A percentile compares a stretch with the other conserved stretches of the same genome.
These are phyloP conservation scores for Lupinus albus DNA, from an alignment of 306 rosid species.

Conservation along the genomic window DNA sequence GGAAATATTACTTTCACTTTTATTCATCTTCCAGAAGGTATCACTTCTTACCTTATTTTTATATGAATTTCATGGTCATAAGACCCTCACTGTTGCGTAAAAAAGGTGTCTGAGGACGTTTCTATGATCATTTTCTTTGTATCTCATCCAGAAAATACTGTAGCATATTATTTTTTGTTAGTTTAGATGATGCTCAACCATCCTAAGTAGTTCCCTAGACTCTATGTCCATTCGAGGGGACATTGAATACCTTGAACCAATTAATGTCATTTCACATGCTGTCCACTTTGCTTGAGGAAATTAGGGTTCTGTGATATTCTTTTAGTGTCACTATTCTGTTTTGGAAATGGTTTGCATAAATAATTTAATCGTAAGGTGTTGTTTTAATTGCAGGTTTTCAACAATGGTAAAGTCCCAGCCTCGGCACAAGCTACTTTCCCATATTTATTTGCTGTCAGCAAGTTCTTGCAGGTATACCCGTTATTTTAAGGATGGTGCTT, in stretches of 20 bases:
- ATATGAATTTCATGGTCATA: not conserved
- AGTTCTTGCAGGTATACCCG: slow-evolving; percentile 79
- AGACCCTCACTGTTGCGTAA: not conserved
- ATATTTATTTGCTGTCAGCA: slow-evolving; percentile 80
- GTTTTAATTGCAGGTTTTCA: slow-evolving; percentile 58
- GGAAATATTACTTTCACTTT: slow-evolving; percentile 11
- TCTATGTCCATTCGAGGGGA: slow-evolving; percentile 1
- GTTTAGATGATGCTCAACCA: slow-evolving; percentile 20
- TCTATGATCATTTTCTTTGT: not conserved
- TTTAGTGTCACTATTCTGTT: slow-evolving; percentile 1
- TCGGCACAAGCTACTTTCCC: slow-evolving; percentile 88
- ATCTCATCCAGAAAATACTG: slow-evolving; percentile 1
- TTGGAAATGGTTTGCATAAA: slow-evolving; percentile 2
- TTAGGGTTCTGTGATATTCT: slow-evolving; percentile 1
- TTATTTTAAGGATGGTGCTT: slow-evolving; percentile 18
- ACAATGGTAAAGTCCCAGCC: slow-evolving; percentile 74
- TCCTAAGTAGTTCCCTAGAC: slow-evolving; percentile 4
- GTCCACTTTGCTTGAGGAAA: slow-evolving; percentile 15
- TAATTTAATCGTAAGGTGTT: slow-evolving; percentile 28
- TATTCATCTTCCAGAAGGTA: slow-evolving; percentile 10
- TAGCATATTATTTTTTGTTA: slow-evolving; percentile 28
- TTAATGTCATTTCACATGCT: slow-evolving; percentile 1
- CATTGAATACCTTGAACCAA: not conserved
- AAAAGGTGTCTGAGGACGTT: slow-evolving; percentile 2
- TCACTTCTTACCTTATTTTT: slow-evolving; percentile 14